These are phyloP conservation scores for Hippophae rhamnoides DNA, from an alignment of 306 rosid genomes.

Conservation along the genomic window DNA sequence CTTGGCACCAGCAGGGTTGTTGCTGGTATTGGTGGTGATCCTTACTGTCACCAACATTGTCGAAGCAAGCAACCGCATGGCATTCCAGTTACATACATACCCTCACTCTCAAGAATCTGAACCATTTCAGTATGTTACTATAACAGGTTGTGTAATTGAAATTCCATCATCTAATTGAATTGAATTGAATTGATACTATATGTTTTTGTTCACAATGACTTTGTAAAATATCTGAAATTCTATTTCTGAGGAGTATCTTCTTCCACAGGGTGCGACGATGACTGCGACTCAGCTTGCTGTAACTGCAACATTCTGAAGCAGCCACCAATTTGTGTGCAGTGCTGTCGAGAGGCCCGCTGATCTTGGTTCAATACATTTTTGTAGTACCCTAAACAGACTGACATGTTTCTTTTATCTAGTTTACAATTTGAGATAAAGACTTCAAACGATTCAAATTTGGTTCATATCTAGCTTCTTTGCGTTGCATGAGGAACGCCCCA, in stretches of 20 bases:
- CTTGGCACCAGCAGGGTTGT: slow-evolving; percentile 28
- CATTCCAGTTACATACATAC: slow-evolving; percentile 9
- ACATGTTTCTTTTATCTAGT: background rate
- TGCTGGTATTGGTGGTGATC: slow-evolving; percentile 23
- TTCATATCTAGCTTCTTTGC: too few relatives aligned
- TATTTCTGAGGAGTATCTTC: background rate
- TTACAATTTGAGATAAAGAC: background rate
- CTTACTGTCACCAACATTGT: slow-evolving; percentile 20
- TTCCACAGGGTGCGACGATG: slow-evolving; percentile 81
- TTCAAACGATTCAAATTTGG: too few relatives aligned
- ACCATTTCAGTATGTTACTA: slow-evolving; percentile 35
- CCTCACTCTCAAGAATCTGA: slow-evolving; percentile 17
- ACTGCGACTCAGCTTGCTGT: slow-evolving; percentile 72
- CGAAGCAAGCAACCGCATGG: slow-evolving; percentile 35
- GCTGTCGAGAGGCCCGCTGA: slow-evolving; percentile 61
- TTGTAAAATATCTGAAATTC: background rate
- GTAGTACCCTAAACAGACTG: background rate
- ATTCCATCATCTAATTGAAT: background rate
- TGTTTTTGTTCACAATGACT: background rate
- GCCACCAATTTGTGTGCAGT: slow-evolving; percentile 74
- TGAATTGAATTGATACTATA: background rate
- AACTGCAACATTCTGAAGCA: slow-evolving; percentile 51
- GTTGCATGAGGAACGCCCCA: too few relatives aligned
- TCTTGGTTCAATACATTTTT: background rate
- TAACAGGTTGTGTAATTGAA: slow-evolving; percentile 43